Evolutionary conservation across 2,329 filamentous ascomycete species (phyloP), one percentile per base, ranked within the genome.

Genomic region (Penicillium capsulatum): DNA sequence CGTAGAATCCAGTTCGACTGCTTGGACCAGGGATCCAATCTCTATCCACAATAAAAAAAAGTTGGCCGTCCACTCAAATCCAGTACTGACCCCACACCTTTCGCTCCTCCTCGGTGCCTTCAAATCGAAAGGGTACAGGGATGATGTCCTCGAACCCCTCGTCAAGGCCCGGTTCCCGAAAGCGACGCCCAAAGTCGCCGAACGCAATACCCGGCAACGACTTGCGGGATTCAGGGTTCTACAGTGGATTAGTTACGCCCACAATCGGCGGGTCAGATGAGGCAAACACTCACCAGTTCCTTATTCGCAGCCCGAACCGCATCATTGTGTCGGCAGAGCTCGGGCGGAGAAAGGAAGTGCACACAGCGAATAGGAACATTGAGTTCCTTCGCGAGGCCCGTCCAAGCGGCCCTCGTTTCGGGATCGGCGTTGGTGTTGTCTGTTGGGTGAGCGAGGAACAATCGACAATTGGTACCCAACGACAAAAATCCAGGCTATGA

Each of bases 371-470:
- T 84, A 2, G 86, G 83, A 2, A 94, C 73, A 3, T 77, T 71
- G 55, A 80, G 69, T 54, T 83, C 83, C 48, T 74, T 76, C 13
- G 89, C 89, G 19, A 97, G 67, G 17, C 78, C 70, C 20, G 87
- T 67, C 91, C 91, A 97, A 44, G 85, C 69, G n/a, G 76, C 75
- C 49, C 92, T 77, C 16, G 83, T 87, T 36, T 86, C 83, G 8
- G 73, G 63, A 66, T 94, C 85, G 19, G 90, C 80, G 61, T 98
- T 98, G n/a, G 92, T 97, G 63, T 95, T 97, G 65, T 98, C 92
- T 92, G 40, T 8, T 15, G 32, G 43, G 32, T 20, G 32, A 29
- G 36, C 31, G 15, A 16, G 17, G 20, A 29, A 24, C n/a, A 30
- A 15, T 11, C 13, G 22, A 11, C 11, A 7, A 13, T 40, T 27